These are phyloP conservation scores for Bryoglossum gracile DNA, from an alignment of 495 filamentous ascomycete genomes.

Conservation along the genomic window DNA sequence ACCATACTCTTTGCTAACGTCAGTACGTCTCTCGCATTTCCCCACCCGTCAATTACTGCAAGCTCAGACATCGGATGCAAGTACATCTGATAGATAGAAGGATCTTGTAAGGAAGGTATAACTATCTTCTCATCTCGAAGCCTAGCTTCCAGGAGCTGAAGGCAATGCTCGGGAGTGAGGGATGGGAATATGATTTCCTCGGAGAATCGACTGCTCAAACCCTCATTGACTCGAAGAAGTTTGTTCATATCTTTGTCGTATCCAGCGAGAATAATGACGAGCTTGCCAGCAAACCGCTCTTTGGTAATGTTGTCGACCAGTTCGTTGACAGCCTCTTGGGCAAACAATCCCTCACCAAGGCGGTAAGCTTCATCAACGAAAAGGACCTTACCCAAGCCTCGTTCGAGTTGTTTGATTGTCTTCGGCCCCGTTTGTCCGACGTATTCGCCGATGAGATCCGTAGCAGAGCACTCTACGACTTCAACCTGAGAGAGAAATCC, in stretches of 20 bases:
- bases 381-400: conserved; percentile 51
- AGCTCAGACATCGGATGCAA: conserved; percentile 36
- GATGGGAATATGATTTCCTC: conserved; percentile 39
- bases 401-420: conserved; percentile 48
- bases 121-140: conserved; percentile 30
- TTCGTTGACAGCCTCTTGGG: conserved; percentile 58
- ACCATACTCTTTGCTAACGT: conserved; percentile 45
- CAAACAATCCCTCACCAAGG: conserved; percentile 42
- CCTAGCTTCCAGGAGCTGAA: conserved; percentile 31
- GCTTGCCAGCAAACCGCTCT: conserved; percentile 45
- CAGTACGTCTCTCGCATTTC: conserved; percentile 59
- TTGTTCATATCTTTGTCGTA: conserved; percentile 57
- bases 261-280: conserved; percentile 61
- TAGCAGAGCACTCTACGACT: conserved; percentile 34
- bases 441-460: conserved; percentile 35
- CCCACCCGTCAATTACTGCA: conserved; percentile 48
- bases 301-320: conserved; percentile 57
- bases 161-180: conserved; percentile 36
- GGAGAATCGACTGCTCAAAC: conserved; percentile 46
- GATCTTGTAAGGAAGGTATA: conserved; percentile 30
- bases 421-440: conserved; percentile 61
- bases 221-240: conserved; percentile 45
- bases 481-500: conserved; percentile 33
- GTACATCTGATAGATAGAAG: conserved; percentile 22
- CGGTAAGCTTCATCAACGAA: conserved; percentile 60